These are phyloP conservation scores for Leccinum subgranulosum DNA, from an alignment of 768 basidiomycete species.

Conservation along the genomic window DNA sequence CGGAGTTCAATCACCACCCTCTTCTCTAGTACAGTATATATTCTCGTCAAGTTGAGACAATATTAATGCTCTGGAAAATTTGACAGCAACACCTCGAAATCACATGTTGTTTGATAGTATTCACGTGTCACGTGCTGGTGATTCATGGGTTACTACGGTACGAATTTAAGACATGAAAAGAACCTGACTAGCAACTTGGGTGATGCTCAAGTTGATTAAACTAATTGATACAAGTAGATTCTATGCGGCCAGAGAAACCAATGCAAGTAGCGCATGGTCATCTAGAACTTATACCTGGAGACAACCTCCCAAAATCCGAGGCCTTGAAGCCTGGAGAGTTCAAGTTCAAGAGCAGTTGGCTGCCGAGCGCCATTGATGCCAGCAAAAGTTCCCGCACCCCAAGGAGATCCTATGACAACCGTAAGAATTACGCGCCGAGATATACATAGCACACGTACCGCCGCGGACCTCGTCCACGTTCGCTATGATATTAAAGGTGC, in stretches of 20 bases:
- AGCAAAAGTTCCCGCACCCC: constrained; percentile 70
- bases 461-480: constrained; percentile 52
- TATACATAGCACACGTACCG: constrained; percentile 38
- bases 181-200: too few relatives aligned
- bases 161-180: too few relatives aligned
- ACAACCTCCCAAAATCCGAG: constrained; percentile 47
- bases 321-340: constrained; percentile 53
- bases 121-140: too few relatives aligned
- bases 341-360: constrained; percentile 48
- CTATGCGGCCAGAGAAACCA: background rate
- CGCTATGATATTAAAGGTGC: constrained; percentile 40
- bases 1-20: too few relatives aligned
- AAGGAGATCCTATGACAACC: constrained; percentile 57
- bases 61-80: too few relatives aligned
- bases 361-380: constrained; percentile 43
- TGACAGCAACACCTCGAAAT: too few relatives aligned
- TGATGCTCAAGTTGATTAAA: background rate
- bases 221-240: background rate
- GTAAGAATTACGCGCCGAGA: background rate
- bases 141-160: too few relatives aligned
- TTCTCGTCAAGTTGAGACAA: too few relatives aligned
- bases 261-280: background rate
- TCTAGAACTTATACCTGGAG: constrained; percentile 34
- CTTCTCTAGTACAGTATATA: too few relatives aligned
- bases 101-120: too few relatives aligned